Evolutionary conservation across 169 alveolate genomes (phyloP).

Genomic region (Theileria luwenshuni): DNA sequence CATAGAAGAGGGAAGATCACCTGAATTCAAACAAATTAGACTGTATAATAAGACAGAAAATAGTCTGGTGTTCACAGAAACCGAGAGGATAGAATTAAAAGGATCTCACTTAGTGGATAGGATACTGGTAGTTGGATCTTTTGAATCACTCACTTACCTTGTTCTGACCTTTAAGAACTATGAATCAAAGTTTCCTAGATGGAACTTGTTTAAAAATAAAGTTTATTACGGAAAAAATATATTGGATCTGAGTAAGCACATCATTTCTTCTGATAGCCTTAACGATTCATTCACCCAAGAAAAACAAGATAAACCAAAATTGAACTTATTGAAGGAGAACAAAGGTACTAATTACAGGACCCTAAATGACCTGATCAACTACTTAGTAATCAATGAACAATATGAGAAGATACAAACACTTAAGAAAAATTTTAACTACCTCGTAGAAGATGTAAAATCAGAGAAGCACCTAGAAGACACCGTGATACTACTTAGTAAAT

Average conservation of each 20-base stretch:
- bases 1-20: conserved; percentile 27
- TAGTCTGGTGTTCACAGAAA: neutral
- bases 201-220: neutral
- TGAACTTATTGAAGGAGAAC: conserved; percentile 1
- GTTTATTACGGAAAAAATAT: neutral
- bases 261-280: neutral
- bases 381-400: neutral
- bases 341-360: neutral
- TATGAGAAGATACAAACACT: conserved; percentile 13
- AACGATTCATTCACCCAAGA: neutral
- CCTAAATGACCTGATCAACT: neutral
- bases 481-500: neutral
- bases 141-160: neutral
- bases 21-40: conserved; percentile 7
- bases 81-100: neutral
- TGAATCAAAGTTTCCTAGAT: neutral
- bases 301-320: neutral
- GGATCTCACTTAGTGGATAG: neutral
- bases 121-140: conserved; percentile 13
- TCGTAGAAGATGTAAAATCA: neutral
- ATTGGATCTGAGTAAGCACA: neutral
- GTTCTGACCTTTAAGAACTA: neutral
- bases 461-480: neutral
- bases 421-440: neutral
- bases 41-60: neutral